phyloP scores from a whole-genome alignment of 768 basidiomycete genomes.

The Cystoderma amianthinum region DNA sequence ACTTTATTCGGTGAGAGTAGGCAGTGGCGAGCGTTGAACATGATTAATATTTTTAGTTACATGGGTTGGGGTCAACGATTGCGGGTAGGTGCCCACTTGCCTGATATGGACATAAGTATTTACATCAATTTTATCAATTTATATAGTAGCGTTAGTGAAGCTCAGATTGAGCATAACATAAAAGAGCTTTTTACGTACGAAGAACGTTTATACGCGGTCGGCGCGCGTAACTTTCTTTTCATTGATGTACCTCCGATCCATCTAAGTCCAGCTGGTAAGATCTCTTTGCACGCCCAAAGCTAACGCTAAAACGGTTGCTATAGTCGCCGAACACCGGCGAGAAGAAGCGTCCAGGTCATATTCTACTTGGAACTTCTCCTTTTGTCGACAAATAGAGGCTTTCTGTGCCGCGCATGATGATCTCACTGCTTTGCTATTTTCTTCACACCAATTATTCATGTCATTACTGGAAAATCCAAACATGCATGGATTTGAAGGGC shows the following conservation, averaged over 20 bases:
- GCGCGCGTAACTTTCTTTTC: constrained; percentile 50
- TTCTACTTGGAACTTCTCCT: constrained; percentile 37
- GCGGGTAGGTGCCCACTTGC: constrained; percentile 36
- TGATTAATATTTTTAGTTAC: constrained; percentile 30
- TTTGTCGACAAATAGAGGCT: constrained; percentile 19
- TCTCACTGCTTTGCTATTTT: constrained; percentile 40
- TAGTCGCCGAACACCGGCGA: constrained; percentile 2
- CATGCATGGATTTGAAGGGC: constrained; percentile 26
- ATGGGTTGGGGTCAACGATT: constrained; percentile 67
- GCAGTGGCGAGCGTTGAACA: background rate
- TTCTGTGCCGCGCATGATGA: constrained; percentile 37
- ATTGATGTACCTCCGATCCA: constrained; percentile 53
- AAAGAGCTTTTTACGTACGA: constrained; percentile 34
- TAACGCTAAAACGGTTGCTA: background rate
- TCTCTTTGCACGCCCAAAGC: background rate
- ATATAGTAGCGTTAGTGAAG: too few species aligned
- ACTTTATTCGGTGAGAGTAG: constrained; percentile 38
- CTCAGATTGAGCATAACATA: constrained; percentile 15
- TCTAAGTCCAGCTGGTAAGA: constrained; percentile 36
- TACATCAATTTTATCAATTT: too few species aligned
- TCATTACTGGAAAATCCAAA: constrained; percentile 38
- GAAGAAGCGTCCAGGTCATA: constrained; percentile 7
- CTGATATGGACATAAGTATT: too few species aligned
- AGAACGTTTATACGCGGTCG: constrained; percentile 39
- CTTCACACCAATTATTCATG: constrained; percentile 38